Conservation (phyloP, 108 stramenopile genomes). For the Cyclotella sp. region DNA sequence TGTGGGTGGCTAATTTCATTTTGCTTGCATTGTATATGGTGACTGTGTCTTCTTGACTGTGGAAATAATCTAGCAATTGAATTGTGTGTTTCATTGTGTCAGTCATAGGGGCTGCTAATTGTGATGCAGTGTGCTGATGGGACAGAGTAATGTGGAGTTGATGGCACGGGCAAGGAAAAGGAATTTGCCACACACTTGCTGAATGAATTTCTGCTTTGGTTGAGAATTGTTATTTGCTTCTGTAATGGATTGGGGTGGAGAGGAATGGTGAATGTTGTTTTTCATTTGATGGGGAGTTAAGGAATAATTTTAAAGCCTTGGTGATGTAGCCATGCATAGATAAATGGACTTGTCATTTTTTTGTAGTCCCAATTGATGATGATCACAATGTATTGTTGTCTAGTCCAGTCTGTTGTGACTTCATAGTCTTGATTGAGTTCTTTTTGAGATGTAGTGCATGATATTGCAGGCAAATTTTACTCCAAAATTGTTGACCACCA, state of each 20-base stretch:
- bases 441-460: slow-evolving; percentile 17
- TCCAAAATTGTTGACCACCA: too few relatives aligned
- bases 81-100: slow-evolving; percentile 6
- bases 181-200: slow-evolving; percentile 53
- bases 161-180: too few relatives aligned
- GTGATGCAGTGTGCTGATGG: slow-evolving; percentile 34
- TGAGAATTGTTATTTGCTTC: slow-evolving; percentile 39
- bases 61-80: slow-evolving; percentile 47
- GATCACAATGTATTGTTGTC: too few relatives aligned
- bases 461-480: background rate
- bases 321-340: slow-evolving; percentile 29
- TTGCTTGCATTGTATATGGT: slow-evolving; percentile 35
- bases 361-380: slow-evolving; percentile 29
- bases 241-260: slow-evolving; percentile 27
- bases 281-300: slow-evolving; percentile 30
- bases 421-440: slow-evolving; percentile 9
- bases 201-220: slow-evolving; percentile 21
- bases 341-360: slow-evolving; percentile 52
- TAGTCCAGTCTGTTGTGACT: slow-evolving; percentile 34
- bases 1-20: slow-evolving; percentile 31
- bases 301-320: slow-evolving; percentile 32
- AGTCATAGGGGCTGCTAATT: slow-evolving; percentile 14
- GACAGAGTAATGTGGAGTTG: too few relatives aligned
- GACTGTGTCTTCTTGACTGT: slow-evolving; percentile 46
- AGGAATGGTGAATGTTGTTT: slow-evolving; percentile 47